phyloP scores from a whole-genome alignment of 2,329 filamentous ascomycete species.

The Aspergillus pseudotamarii region DNA sequence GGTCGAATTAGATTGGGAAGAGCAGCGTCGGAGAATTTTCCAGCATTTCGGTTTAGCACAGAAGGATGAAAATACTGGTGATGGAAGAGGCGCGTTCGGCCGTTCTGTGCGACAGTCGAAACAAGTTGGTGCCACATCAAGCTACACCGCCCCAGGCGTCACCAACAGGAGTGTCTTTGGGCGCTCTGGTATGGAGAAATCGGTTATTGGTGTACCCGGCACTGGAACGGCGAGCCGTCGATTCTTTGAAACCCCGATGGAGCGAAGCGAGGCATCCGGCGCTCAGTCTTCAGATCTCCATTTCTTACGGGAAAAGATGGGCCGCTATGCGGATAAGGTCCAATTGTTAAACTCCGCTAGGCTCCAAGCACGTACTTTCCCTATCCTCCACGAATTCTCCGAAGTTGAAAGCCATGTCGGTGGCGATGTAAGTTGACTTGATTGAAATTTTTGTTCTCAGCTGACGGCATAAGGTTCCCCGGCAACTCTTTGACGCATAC shows the following conservation, averaged over 20 bases:
- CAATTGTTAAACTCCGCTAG: conserved; percentile 76
- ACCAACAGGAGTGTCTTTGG: conserved; percentile 63
- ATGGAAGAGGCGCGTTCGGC: conserved; percentile 57
- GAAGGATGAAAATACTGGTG: conserved; percentile 46
- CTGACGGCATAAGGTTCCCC: conserved; percentile 58
- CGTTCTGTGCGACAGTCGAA: conserved; percentile 41
- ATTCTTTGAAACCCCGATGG: conserved; percentile 71
- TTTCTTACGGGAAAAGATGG: conserved; percentile 80
- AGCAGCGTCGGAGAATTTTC: conserved; percentile 89
- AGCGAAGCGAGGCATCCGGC: conserved; percentile 55
- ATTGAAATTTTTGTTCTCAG: conserved; percentile 1
- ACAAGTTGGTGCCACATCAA: conserved; percentile 46
- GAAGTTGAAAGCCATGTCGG: conserved; percentile 71
- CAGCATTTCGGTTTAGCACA: conserved; percentile 85
- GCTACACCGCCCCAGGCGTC: conserved; percentile 44
- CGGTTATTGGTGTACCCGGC: conserved; percentile 81
- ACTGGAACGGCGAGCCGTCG: conserved; percentile 60
- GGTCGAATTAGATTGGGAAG: conserved; percentile 93
- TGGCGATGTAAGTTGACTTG: conserved; percentile 57
- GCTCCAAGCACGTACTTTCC: conserved; percentile 66
- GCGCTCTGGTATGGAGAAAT: conserved; percentile 73
- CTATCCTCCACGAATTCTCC: conserved; percentile 74
- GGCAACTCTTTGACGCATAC: conserved; percentile 80
- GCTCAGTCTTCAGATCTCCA: conserved; percentile 68
- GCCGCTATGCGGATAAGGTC: conserved; percentile 76